phyloP scores from a whole-genome alignment of 2,329 filamentous ascomycete species.

The Chalaropsis thielavioides region DNA sequence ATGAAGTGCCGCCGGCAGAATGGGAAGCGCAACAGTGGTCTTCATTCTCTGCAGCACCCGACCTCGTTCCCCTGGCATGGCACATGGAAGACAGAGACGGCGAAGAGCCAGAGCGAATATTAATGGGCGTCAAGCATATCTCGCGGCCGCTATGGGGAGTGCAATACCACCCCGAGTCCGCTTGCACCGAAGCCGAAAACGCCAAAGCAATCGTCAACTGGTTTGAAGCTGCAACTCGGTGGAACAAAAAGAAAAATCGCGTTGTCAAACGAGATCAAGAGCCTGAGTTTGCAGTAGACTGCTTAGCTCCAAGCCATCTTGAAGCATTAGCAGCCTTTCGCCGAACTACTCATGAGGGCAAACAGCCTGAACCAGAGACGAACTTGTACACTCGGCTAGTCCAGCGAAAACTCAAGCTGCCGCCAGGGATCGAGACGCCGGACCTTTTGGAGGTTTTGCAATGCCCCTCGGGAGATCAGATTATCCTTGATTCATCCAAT shows the following conservation, averaged over 20 bases:
- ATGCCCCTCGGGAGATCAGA: slow-evolving; percentile 28
- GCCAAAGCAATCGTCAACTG: slow-evolving; percentile 55
- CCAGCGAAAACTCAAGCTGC: slow-evolving; percentile 16
- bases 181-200: slow-evolving; percentile 60
- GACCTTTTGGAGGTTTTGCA: slow-evolving; percentile 41
- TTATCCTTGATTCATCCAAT: slow-evolving; percentile 45
- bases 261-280: neutral
- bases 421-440: slow-evolving; percentile 25
- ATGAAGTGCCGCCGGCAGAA: slow-evolving; percentile 24
- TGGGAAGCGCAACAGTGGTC: slow-evolving; percentile 31
- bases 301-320: slow-evolving; percentile 4
- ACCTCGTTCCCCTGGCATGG: slow-evolving; percentile 49
- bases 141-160: slow-evolving; percentile 67
- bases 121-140: slow-evolving; percentile 65
- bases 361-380: neutral
- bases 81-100: slow-evolving; percentile 32
- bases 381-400: neutral
- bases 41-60: slow-evolving; percentile 25
- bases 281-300: slow-evolving; percentile 3
- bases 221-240: slow-evolving; percentile 51
- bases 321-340: neutral
- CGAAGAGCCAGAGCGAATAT: slow-evolving; percentile 34
- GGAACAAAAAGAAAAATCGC: slow-evolving; percentile 34
- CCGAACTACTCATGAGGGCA: neutral
- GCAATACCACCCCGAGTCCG: slow-evolving; percentile 82